Conservation (phyloP, 371 early-diverging fungal species). For the Phascolomyces articulosus region DNA sequence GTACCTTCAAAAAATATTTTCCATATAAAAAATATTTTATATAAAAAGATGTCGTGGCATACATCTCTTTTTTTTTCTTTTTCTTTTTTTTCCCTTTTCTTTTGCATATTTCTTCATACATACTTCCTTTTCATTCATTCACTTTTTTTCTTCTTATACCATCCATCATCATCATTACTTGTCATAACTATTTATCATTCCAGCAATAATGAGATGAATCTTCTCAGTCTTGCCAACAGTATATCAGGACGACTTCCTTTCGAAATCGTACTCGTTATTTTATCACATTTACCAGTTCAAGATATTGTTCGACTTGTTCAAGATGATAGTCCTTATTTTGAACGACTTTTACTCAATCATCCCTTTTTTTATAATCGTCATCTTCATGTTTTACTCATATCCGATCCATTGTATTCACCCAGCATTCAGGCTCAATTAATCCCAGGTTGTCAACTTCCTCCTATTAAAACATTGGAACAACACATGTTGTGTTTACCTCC, state of each 20-base stretch:
- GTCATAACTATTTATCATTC: no score
- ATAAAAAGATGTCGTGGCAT: background rate
- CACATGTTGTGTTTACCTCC: background rate
- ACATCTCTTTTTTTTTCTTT: no score
- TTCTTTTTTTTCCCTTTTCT: no score
- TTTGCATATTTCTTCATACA: no score
- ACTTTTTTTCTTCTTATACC: background rate
- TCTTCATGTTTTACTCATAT: slow-evolving; percentile 5
- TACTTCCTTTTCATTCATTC: background rate
- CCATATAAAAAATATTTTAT: background rate
- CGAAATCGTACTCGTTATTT: slow-evolving; percentile 10
- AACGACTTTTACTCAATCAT: slow-evolving; percentile 9
- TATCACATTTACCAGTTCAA: slow-evolving; percentile 7
- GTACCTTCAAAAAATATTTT: background rate
- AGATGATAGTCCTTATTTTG: slow-evolving; percentile 9
- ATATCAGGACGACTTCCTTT: slow-evolving; percentile 11
- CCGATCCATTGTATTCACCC: slow-evolving; percentile 10
- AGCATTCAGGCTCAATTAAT: slow-evolving; percentile 8
- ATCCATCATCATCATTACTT: no score
- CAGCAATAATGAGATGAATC: slow-evolving; percentile 12
- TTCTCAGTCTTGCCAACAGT: slow-evolving; percentile 4
- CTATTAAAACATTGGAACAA: background rate
- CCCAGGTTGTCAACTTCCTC: slow-evolving; percentile 1
- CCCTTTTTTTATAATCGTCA: slow-evolving; percentile 13
- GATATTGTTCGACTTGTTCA: slow-evolving; percentile 10